Percentiles rank a stretch among this genome's conserved stretches.
These are phyloP conservation scores for Lipomyces mesembrius DNA, from an alignment of 805 yeast species.

Conservation along the genomic window DNA sequence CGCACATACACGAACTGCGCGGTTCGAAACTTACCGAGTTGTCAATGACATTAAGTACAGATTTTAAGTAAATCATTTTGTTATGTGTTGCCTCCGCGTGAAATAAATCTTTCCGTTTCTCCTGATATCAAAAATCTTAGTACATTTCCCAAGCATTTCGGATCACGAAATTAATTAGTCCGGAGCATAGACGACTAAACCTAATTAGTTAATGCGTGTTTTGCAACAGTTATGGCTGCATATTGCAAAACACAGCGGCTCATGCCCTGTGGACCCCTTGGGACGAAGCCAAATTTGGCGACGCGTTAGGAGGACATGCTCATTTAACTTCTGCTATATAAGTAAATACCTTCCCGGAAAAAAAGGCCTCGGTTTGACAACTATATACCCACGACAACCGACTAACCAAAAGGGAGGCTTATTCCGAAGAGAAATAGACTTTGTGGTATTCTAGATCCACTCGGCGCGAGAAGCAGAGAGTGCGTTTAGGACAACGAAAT, in stretches of 20 bases:
- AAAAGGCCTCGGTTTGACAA: neutral
- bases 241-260: neutral
- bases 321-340: slow-evolving; percentile 3
- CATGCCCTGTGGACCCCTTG: neutral
- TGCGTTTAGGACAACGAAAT: neutral
- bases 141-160: too few relatives aligned
- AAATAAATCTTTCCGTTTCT: neutral
- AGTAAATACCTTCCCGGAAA: neutral
- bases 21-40: slow-evolving; percentile 59
- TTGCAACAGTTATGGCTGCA: neutral
- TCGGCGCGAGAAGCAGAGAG: neutral
- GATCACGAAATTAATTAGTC: neutral
- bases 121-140: too few relatives aligned
- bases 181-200: neutral
- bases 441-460: neutral
- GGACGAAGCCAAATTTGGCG: neutral
- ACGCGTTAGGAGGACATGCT: too few relatives aligned
- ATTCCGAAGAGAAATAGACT: neutral
- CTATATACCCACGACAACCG: neutral
- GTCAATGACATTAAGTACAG: slow-evolving; percentile 87
- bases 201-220: neutral
- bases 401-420: neutral
- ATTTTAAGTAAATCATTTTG: slow-evolving; percentile 82
- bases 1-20: too few relatives aligned
- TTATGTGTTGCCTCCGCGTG: neutral